Base-by-base conservation (phyloP, 495 filamentous ascomycete genomes). In the Penicillium arizonense region DNA sequence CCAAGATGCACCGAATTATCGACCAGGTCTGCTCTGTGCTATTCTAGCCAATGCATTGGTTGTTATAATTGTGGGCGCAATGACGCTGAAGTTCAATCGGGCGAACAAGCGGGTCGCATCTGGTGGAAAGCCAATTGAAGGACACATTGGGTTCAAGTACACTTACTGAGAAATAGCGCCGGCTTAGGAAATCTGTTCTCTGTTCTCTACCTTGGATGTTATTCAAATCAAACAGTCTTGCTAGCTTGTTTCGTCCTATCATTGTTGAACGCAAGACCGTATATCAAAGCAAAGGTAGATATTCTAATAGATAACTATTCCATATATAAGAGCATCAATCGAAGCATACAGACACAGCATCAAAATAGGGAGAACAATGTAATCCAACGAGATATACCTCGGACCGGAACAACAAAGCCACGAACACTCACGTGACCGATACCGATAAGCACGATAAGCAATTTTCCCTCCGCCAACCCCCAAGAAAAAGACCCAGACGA, bases 71-170 rank as follows among this genome's bases (percentile, higher is more conserved):
- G 61, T 62, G 2, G 37, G 33, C 1, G 38, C 53, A 1, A 33
- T 67, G 58, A 61, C 36, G 18, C 13, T 60, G 45, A 57, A 67
- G 23, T 67, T 63, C 42, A 20, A 42, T 34, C 49, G 61, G 24
- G 76, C 81, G 30, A 87, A 88, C 59, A 71, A 64, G 48, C 55
- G 62, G 20, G 77, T 76, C 43, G 69, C 44, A 28, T 58, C 56
- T 32, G 60, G 60, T 11, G 77, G 74, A 53, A 74, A 64, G n/a
- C 32, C 78, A 1, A 68, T 84, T 24, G 82, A 85, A 44, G 68
- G 67, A 13, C 76, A 78, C 1, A 66, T 71, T 26, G 48, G 52
- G 2, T 59, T 59, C 26, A 50, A 38, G 14, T 59, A 59, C 46
- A 63, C 56, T 44, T 44, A 52, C 24, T 52, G 41, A 45, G 12